phyloP scores from a whole-genome alignment of 768 basidiomycete species.

The Psilocybe azurescens region DNA sequence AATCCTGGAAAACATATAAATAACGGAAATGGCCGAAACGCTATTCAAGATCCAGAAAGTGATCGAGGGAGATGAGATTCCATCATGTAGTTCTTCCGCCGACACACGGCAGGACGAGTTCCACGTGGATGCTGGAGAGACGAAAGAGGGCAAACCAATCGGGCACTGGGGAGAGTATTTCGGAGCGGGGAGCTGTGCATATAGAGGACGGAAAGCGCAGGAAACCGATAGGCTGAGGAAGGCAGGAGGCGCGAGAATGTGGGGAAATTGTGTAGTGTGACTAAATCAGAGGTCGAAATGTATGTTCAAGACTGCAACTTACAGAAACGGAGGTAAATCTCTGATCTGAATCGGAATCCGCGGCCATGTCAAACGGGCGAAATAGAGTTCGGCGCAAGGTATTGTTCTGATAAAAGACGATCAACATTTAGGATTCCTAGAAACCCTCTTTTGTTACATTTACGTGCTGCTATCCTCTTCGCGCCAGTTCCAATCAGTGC shows the following conservation, averaged over 20 bases:
- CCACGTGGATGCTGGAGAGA: slow-evolving; percentile 40
- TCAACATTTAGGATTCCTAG: slow-evolving; percentile 11
- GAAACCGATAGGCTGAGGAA: slow-evolving; percentile 45
- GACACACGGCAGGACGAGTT: slow-evolving; percentile 45
- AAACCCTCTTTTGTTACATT: slow-evolving; percentile 16
- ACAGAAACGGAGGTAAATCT: slow-evolving; percentile 33
- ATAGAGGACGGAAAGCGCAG: slow-evolving; percentile 37
- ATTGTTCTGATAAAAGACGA: slow-evolving; percentile 30
- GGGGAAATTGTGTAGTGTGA: slow-evolving; percentile 23
- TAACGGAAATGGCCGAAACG: slow-evolving; percentile 19
- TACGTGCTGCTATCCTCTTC: neutral
- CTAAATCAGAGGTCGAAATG: slow-evolving; percentile 14
- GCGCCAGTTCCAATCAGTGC: neutral
- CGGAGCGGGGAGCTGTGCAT: slow-evolving; percentile 44
- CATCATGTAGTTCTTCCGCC: slow-evolving; percentile 47
- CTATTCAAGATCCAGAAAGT: slow-evolving; percentile 13
- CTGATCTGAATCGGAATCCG: slow-evolving; percentile 38
- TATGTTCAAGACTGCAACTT: slow-evolving; percentile 16
- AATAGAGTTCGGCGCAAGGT: slow-evolving; percentile 31
- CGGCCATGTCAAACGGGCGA: slow-evolving; percentile 30
- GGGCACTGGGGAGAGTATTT: slow-evolving; percentile 44
- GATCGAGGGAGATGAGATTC: slow-evolving; percentile 21
- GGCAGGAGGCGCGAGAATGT: slow-evolving; percentile 36
- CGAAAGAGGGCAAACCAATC: slow-evolving; percentile 45
- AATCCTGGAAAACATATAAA: slow-evolving; percentile 19